phyloP scores from a whole-genome alignment of 108 stramenopile genomes.

The Skeletonema costatum region DNA sequence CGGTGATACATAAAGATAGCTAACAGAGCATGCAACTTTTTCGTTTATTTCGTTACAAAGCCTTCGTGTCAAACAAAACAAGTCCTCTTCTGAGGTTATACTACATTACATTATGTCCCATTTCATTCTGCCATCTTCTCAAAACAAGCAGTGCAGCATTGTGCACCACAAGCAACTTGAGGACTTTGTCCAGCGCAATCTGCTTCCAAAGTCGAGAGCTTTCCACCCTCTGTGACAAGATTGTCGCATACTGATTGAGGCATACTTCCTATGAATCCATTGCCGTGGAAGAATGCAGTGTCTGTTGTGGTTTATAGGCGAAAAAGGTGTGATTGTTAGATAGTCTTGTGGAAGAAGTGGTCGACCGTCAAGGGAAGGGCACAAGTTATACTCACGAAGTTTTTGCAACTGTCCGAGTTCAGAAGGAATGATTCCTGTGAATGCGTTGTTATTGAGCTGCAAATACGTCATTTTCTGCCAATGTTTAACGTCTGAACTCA shows the following conservation, averaged over 20 bases:
- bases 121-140: neutral
- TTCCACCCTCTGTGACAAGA: neutral
- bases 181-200: constrained; percentile 37
- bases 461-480: constrained; percentile 44
- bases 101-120: neutral
- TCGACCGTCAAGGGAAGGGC: neutral
- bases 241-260: constrained; percentile 11
- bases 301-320: constrained; percentile 4
- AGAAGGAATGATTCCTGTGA: constrained; percentile 56
- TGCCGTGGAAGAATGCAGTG: neutral
- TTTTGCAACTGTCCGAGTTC: constrained; percentile 42
- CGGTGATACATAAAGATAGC: too few relatives aligned
- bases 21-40: too few relatives aligned
- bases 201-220: constrained; percentile 29
- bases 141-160: constrained; percentile 48
- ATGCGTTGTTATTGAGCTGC: constrained; percentile 51
- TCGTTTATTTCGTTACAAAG: too few relatives aligned
- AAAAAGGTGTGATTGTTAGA: neutral
- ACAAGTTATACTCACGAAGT: neutral
- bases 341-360: neutral
- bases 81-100: too few relatives aligned
- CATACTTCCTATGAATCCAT: constrained; percentile 1
- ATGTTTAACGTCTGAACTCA: constrained; percentile 49
- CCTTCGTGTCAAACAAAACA: neutral
- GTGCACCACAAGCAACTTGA: constrained; percentile 28